Conservation (phyloP, 139 green algal genomes). For the Tetradesmus obliquus region DNA sequence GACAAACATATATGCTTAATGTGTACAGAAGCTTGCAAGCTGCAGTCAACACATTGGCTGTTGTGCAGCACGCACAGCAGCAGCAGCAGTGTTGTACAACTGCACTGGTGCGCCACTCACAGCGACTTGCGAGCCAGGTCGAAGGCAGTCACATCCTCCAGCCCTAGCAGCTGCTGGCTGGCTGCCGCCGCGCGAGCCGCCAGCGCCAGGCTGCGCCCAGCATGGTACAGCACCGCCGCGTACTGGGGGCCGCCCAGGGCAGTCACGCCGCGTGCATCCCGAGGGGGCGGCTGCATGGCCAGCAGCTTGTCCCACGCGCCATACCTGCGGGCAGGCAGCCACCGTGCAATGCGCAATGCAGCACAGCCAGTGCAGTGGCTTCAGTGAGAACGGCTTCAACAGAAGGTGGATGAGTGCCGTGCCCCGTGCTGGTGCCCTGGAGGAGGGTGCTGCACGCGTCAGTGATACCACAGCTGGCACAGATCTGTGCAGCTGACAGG, state of each 20-base stretch:
- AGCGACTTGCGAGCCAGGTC: conserved; percentile 36
- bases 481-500: no score
- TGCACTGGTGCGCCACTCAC: background rate
- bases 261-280: conserved; percentile 37
- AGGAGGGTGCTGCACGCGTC: background rate
- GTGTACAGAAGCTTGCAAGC: no score
- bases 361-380: background rate
- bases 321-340: conserved; percentile 19
- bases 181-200: conserved; percentile 12
- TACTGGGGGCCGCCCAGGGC: conserved; percentile 43
- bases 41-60: background rate
- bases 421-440: background rate
- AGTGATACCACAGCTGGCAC: no score
- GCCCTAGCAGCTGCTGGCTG: background rate
- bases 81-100: background rate
- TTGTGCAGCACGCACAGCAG: background rate
- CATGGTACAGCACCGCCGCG: conserved; percentile 19
- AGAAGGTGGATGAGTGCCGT: background rate
- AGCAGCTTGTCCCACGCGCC: conserved; percentile 52
- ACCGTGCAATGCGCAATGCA: background rate
- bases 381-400: background rate
- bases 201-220: background rate
- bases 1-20: no score
- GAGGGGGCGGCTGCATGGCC: background rate
- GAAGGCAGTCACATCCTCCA: conserved; percentile 32